Conservation (phyloP, 495 filamentous ascomycete species). For the Apiosordaria backusii region DNA sequence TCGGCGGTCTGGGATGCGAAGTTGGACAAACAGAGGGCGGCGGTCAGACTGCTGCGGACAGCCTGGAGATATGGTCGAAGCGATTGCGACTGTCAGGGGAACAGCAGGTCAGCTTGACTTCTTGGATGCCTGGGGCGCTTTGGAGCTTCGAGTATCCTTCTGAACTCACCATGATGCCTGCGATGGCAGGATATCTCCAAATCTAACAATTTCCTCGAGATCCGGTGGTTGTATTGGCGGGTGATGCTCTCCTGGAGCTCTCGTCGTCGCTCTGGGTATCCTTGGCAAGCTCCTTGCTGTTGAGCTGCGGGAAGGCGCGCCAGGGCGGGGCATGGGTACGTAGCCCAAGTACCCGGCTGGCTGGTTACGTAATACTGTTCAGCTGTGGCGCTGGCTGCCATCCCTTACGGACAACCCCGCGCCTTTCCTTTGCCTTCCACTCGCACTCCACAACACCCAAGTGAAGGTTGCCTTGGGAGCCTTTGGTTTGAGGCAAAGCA, state of each 20-base stretch:
- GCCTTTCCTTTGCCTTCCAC: constrained; percentile 14
- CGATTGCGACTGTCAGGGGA: constrained; percentile 76
- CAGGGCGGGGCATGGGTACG: neutral
- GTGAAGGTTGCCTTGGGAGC: constrained; percentile 16
- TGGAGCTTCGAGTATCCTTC: neutral
- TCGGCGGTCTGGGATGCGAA: constrained; percentile 96
- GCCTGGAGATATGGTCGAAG: constrained; percentile 95
- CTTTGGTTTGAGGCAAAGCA: neutral
- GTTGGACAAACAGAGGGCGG: constrained; percentile 91
- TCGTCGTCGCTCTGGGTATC: constrained; percentile 8
- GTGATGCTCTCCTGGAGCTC: neutral
- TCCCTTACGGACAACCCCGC: constrained; percentile 19
- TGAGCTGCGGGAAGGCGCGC: neutral
- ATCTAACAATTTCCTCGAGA: neutral
- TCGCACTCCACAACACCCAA: constrained; percentile 23
- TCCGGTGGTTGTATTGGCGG: neutral
- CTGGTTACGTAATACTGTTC: constrained; percentile 20
- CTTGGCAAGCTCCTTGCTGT: constrained; percentile 7
- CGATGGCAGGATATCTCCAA: neutral
- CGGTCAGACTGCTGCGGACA: constrained; percentile 89
- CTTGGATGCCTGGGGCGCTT: neutral
- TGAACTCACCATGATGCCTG: constrained; percentile 26
- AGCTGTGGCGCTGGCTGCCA: constrained; percentile 1
- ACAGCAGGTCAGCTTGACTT: constrained; percentile 5
- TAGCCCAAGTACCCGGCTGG: neutral